Base-by-base conservation (phyloP, 1,284 basidiomycete genomes). In the Fomitopsis schrenkii region DNA sequence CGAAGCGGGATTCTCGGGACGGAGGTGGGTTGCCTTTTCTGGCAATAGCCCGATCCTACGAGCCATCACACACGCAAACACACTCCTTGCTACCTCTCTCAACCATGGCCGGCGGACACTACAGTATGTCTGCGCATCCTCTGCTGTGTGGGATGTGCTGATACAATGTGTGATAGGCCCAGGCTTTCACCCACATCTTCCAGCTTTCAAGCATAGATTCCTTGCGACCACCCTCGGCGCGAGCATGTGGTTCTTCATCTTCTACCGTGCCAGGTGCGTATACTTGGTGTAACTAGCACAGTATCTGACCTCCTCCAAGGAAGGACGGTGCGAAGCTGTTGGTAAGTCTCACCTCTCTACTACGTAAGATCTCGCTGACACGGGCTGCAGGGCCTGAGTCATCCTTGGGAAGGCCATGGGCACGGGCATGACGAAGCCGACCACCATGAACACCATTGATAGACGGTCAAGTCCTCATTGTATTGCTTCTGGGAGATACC, bases 201-300 rank as follows among this genome's bases (percentile, higher is more conserved):
- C 93, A 45, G 87, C 90, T 26, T 80, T 87, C 69, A 84, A 82
- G 71, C 86, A 94, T 76, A 86, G 84, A 64, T 85, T 94, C 73
- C 82, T 95, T 40, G 85, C 91, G 45, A 95, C 95, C 76, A 85
- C 86, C 57, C 80, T 97, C 61, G 95, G 94, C 61, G 94, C 94
- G 42, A 86, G 88, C 46, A 97, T 97, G 94, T 97, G 94, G 94
- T 97, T 97, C 86, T 97, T 95, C 83, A 93, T 97, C 75, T 96
- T 97, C 81, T 97, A 96, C 78, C 87, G 94, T 63, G 89, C 91
- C 66, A 83, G 94, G 94, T 95, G 71, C 74, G 91, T 82, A 17
- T 26, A 12, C 44, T n/a, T 50, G 33, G 50, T 56, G 54, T 26
- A 17, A 3, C 38, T 22, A 57, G 44, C 22, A 30, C 9, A 4